phyloP scores from a whole-genome alignment of 148 eudicot genomes.

The Rheum nobile region DNA sequence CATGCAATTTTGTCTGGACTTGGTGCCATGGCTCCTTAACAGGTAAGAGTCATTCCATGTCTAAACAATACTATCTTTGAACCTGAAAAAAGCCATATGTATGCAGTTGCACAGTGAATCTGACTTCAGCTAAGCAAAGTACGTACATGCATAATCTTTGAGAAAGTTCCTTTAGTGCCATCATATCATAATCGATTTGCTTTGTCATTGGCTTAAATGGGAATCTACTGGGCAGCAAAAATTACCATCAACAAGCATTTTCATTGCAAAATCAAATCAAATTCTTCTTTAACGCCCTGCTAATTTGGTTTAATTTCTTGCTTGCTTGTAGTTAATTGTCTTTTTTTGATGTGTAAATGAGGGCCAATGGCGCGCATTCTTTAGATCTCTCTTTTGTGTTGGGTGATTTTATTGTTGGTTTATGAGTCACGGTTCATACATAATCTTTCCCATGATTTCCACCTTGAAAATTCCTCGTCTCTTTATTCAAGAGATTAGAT shows the following conservation, averaged over 20 bases:
- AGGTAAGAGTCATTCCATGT: not conserved
- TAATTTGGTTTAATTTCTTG: not conserved
- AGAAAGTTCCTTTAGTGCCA: not conserved
- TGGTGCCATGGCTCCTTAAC: not conserved
- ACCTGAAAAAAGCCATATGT: not conserved
- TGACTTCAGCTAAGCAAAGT: not conserved
- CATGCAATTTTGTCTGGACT: not conserved
- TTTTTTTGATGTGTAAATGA: no score
- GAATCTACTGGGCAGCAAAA: not conserved
- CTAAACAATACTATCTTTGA: not conserved
- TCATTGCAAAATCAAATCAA: not conserved
- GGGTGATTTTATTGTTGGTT: not conserved
- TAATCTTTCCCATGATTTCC: not conserved
- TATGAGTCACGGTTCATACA: not conserved
- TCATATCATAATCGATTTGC: not conserved
- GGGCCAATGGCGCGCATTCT: no score
- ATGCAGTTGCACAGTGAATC: not conserved
- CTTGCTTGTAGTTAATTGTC: not conserved
- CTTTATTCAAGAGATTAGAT: not conserved
- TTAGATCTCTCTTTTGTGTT: not conserved
- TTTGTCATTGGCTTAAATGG: not conserved
- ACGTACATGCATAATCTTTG: conserved; percentile 1
- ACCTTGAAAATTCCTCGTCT: not conserved
- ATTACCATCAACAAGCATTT: not conserved
- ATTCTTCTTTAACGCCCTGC: not conserved